A percentile compares a stretch with the other conserved stretches of the same genome.
Evolutionary conservation across 2,329 filamentous ascomycete species (phyloP).

Genomic region (Coniella lustricola): DNA sequence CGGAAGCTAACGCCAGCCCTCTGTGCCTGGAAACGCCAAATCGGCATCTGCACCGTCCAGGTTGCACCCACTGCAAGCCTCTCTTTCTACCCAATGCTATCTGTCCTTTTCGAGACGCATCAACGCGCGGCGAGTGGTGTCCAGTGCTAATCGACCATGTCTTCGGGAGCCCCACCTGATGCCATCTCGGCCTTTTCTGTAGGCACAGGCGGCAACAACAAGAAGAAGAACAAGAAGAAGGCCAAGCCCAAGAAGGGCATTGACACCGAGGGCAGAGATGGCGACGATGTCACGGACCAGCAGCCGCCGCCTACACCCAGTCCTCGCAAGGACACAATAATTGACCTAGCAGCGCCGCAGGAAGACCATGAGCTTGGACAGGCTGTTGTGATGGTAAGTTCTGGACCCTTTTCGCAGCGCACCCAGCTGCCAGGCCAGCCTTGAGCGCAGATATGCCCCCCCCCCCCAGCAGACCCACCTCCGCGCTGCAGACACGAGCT

Average conservation of each 20-base stretch:
- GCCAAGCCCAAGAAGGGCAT: conserved; percentile 11
- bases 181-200: conserved; percentile 7
- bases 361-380: conserved; percentile 10
- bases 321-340: conserved; percentile 9
- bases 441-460: too few species aligned
- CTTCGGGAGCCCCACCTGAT: conserved; percentile 16
- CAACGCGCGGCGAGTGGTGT: conserved; percentile 1
- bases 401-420: too few species aligned
- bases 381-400: too few species aligned
- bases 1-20: neutral
- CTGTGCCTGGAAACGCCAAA: neutral
- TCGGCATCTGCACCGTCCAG: neutral
- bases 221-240: conserved; percentile 16
- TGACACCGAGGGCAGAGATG: conserved; percentile 7
- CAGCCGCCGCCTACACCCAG: conserved; percentile 1
- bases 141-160: conserved; percentile 17
- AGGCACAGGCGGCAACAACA: conserved; percentile 10
- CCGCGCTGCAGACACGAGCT: conserved; percentile 12
- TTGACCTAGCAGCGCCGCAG: conserved; percentile 6
- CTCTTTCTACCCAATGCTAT: conserved; percentile 12
- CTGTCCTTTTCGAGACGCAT: conserved; percentile 12
- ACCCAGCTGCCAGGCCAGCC: neutral
- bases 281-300: neutral
- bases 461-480: conserved; percentile 13
- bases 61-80: neutral